These are phyloP conservation scores for Themeda triandra DNA, from an alignment of 176 grass and related monocot species.

Conservation along the genomic window DNA sequence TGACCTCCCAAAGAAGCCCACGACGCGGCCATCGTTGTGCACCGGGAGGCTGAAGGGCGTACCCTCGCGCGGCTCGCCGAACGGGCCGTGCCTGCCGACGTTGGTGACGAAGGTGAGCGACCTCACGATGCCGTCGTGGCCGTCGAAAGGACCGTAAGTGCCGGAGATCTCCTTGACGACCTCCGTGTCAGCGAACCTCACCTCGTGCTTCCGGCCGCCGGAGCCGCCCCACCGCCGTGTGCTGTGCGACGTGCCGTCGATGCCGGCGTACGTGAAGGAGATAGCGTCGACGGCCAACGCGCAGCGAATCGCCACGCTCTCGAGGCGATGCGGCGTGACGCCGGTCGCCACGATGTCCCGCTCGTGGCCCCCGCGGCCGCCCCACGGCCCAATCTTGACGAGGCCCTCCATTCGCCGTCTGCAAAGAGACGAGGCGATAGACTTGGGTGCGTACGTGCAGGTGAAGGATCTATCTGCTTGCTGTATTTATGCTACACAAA, in stretches of 20 bases:
- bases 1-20: not conserved
- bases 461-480: not conserved
- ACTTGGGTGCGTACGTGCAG: not conserved
- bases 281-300: not conserved
- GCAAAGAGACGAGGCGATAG: not conserved
- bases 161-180: not conserved
- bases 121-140: not conserved
- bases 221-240: not conserved
- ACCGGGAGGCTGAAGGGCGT: not conserved
- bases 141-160: not conserved
- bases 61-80: not conserved
- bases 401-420: not conserved
- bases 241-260: not conserved
- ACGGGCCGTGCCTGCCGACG: not conserved
- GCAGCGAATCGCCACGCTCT: not conserved
- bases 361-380: not conserved
- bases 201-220: not conserved
- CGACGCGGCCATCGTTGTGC: not conserved
- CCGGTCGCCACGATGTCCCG: not conserved
- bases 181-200: not conserved
- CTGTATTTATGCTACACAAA: not conserved
- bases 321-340: slow-evolving; percentile 1
- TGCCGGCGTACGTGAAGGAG: slow-evolving; percentile 2
- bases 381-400: slow-evolving; percentile 16
- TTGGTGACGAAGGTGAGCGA: slow-evolving; percentile 19